phyloP scores from a whole-genome alignment of 208 protist genomes.

The Acanthamoeba lugdunensis region DNA sequence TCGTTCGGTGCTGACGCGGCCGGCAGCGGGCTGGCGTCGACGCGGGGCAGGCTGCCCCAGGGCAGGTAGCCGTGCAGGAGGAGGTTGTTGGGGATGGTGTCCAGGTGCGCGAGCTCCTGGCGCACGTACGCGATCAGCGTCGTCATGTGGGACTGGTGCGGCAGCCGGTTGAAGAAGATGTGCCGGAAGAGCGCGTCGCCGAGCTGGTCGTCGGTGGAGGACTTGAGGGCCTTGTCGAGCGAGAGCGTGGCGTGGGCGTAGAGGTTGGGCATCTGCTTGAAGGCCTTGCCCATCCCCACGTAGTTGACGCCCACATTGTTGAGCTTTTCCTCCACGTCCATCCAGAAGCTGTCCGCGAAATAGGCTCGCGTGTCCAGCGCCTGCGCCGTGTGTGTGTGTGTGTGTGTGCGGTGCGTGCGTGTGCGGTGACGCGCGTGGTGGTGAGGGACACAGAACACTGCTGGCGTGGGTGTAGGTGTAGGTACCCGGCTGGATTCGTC shows the following conservation, averaged over 20 bases:
- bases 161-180: slow-evolving; percentile 43
- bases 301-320: slow-evolving; percentile 48
- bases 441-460: neutral
- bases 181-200: slow-evolving; percentile 30
- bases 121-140: slow-evolving; percentile 24
- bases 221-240: slow-evolving; percentile 48
- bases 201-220: neutral
- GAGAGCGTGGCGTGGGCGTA: slow-evolving; percentile 13
- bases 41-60: slow-evolving; percentile 31
- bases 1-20: too few relatives aligned
- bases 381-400: neutral
- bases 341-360: slow-evolving; percentile 46
- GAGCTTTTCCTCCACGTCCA: slow-evolving; percentile 50
- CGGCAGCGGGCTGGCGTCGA: neutral
- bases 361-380: neutral
- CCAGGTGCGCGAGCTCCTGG: neutral
- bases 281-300: slow-evolving; percentile 46
- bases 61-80: slow-evolving; percentile 50
- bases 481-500: neutral
- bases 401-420: neutral
- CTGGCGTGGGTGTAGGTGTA: neutral
- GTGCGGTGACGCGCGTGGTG: too few relatives aligned
- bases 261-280: slow-evolving; percentile 36
- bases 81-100: slow-evolving; percentile 36
- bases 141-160: slow-evolving; percentile 27